These are phyloP conservation scores for Metarhizium robertsii DNA, from an alignment of 2,329 filamentous ascomycete genomes.

Conservation along the genomic window DNA sequence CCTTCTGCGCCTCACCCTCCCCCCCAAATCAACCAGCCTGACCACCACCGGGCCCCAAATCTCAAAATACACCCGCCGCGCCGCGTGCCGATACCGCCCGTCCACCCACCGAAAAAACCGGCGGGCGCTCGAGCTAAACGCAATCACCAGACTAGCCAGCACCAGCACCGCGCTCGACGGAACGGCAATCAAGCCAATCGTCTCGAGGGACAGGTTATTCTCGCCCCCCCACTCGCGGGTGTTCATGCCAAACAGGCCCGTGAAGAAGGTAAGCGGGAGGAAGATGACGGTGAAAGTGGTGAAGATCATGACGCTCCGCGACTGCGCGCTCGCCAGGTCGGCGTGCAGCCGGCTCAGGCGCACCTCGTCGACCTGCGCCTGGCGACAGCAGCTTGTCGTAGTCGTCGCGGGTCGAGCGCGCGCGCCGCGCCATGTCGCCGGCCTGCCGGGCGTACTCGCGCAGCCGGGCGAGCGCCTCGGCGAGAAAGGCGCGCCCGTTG, in stretches of 20 bases:
- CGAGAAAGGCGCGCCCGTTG: constrained; percentile 41
- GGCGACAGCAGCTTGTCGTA: constrained; percentile 58
- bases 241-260: constrained; percentile 57
- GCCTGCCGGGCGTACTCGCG: constrained; percentile 46
- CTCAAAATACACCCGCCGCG: constrained; percentile 13
- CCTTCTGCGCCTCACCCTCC: constrained; percentile 11
- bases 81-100: constrained; percentile 4
- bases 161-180: constrained; percentile 42
- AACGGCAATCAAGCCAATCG: constrained; percentile 38
- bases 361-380: constrained; percentile 58
- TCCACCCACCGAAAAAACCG: constrained; percentile 18
- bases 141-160: constrained; percentile 38
- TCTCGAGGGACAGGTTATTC: constrained; percentile 31
- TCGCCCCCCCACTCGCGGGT: constrained; percentile 48
- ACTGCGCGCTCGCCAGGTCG: constrained; percentile 52
- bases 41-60: constrained; percentile 14
- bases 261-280: constrained; percentile 56
- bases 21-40: constrained; percentile 1
- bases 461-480: constrained; percentile 41
- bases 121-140: constrained; percentile 42
- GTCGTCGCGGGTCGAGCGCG: constrained; percentile 48
- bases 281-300: constrained; percentile 56
- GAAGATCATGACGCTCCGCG: constrained; percentile 56
- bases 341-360: constrained; percentile 53
- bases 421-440: constrained; percentile 48